phyloP scores from a whole-genome alignment of 176 grass and related monocot genomes.

The Oryza punctata region DNA sequence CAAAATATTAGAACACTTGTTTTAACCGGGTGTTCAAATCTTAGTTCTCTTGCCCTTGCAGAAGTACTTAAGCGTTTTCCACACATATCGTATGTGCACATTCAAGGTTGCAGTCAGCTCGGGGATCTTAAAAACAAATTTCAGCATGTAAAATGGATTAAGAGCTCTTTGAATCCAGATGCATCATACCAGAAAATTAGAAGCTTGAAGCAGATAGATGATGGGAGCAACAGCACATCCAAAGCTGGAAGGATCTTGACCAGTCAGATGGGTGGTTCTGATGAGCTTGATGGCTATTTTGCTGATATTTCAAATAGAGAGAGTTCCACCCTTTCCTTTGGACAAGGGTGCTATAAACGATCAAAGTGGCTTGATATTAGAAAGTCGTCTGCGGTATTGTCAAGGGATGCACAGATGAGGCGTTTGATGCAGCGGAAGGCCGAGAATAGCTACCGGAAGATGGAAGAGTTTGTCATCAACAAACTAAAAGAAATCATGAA shows the following conservation, averaged over 20 bases:
- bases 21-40: slow-evolving; percentile 76
- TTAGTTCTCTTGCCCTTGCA: slow-evolving; percentile 66
- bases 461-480: slow-evolving; percentile 75
- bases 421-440: slow-evolving; percentile 91
- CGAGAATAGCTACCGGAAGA: slow-evolving; percentile 78
- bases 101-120: slow-evolving; percentile 86
- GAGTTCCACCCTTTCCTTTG: slow-evolving; percentile 65
- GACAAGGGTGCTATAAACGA: slow-evolving; percentile 94
- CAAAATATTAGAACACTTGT: slow-evolving; percentile 74
- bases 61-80: slow-evolving; percentile 68
- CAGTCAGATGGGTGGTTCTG: slow-evolving; percentile 64
- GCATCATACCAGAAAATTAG: slow-evolving; percentile 71
- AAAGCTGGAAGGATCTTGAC: slow-evolving; percentile 58
- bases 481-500: slow-evolving; percentile 92
- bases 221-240: slow-evolving; percentile 53
- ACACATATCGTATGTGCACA: slow-evolving; percentile 67
- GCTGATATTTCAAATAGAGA: slow-evolving; percentile 60
- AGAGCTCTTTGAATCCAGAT: slow-evolving; percentile 50
- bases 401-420: slow-evolving; percentile 96
- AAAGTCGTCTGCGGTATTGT: slow-evolving; percentile 87
- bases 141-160: slow-evolving; percentile 81
- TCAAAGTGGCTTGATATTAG: slow-evolving; percentile 93
- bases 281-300: slow-evolving; percentile 69
- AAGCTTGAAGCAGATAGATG: slow-evolving; percentile 70
- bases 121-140: slow-evolving; percentile 79